A percentile compares a stretch with the other conserved stretches of the same genome.
phyloP scores from a whole-genome alignment of 75 land plant genomes.

The Gnetum montanum region DNA sequence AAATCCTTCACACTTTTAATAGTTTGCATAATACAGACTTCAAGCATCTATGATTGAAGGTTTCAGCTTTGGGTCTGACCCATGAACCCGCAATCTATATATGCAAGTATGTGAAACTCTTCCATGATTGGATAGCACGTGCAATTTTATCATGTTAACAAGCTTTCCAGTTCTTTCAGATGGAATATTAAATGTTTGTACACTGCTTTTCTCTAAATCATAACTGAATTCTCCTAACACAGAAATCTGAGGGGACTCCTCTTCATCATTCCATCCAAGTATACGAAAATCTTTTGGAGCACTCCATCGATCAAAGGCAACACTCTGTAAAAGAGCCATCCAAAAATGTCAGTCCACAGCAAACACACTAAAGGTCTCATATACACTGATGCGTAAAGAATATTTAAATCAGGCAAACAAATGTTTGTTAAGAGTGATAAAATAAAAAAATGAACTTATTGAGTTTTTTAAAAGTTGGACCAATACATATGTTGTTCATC shows the following conservation, averaged over 20 bases:
- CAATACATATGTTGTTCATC: no score
- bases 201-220: slow-evolving; percentile 60
- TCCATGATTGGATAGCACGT: slow-evolving; percentile 86
- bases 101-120: slow-evolving; percentile 79
- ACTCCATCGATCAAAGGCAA: slow-evolving; percentile 73
- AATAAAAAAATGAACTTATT: no score
- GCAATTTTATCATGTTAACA: slow-evolving; percentile 63
- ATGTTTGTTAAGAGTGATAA: background rate
- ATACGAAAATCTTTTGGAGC: slow-evolving; percentile 78
- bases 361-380: no score
- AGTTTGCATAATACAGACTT: no score
- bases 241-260: slow-evolving; percentile 28
- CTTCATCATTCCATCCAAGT: slow-evolving; percentile 52
- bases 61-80: slow-evolving; percentile 62
- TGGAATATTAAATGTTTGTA: slow-evolving; percentile 59
- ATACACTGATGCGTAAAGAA: background rate
- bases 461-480: no score
- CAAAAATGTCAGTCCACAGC: background rate
- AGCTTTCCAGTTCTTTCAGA: slow-evolving; percentile 19
- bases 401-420: background rate
- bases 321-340: slow-evolving; percentile 62
- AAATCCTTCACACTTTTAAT: no score
- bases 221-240: slow-evolving; percentile 63
- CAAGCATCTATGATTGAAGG: no score
- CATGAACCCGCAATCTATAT: slow-evolving; percentile 92